A percentile compares a stretch with the other conserved stretches of the same genome.
These are phyloP conservation scores for Heracleum sosnowskyi DNA, from an alignment of 129 eudicot genomes.

Conservation along the genomic window DNA sequence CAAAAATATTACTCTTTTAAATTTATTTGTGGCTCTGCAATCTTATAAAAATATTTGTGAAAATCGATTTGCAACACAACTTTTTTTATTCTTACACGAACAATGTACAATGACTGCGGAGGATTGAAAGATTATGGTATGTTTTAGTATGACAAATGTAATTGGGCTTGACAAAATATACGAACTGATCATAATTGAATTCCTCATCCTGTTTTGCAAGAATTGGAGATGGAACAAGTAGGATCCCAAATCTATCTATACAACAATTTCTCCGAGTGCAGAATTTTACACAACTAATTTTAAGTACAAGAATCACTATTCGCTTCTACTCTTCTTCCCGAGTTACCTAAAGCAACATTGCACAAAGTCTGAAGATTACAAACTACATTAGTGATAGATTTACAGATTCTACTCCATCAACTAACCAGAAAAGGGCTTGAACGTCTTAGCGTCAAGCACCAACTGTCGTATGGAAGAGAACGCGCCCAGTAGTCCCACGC, in stretches of 20 bases:
- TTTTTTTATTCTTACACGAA: no score
- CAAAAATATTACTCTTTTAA: no score
- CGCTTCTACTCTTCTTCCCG: background rate
- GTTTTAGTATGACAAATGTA: background rate
- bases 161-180: background rate
- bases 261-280: background rate
- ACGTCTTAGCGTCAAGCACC: slow-evolving; percentile 73
- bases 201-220: background rate
- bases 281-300: background rate
- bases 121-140: no score
- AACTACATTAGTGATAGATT: slow-evolving; percentile 13
- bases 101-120: no score
- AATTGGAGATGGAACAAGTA: background rate
- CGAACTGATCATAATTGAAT: background rate
- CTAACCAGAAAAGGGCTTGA: slow-evolving; percentile 75
- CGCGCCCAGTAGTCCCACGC: slow-evolving; percentile 74
- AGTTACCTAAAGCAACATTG: background rate
- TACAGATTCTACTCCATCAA: slow-evolving; percentile 10
- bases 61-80: no score
- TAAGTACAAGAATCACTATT: background rate
- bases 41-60: no score
- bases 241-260: background rate
- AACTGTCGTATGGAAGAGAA: slow-evolving; percentile 71
- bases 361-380: background rate
- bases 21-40: no score